Conservation (phyloP, 305 asterid species). For the Ilex paraguariensis region DNA sequence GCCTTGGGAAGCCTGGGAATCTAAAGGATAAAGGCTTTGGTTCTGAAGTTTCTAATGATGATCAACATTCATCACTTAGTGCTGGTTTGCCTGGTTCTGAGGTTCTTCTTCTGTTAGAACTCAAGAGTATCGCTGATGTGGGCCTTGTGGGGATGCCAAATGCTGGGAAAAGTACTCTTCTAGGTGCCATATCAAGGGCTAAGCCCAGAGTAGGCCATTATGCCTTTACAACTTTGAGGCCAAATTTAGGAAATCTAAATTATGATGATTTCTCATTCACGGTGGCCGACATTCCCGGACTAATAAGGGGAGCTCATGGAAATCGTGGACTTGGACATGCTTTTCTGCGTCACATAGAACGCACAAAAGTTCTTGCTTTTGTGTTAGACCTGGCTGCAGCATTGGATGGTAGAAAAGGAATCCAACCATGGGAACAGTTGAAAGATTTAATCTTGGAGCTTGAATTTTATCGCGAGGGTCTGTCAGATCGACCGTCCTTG, state of each 20-base stretch:
- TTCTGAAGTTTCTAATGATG: conserved; percentile 33
- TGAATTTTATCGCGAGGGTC: conserved; percentile 64
- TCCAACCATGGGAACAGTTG: conserved; percentile 89
- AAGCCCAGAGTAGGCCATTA: conserved; percentile 76
- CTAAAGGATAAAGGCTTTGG: conserved; percentile 23
- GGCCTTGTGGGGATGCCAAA: conserved; percentile 97
- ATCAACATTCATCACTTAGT: conserved; percentile 21
- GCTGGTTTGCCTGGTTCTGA: conserved; percentile 69
- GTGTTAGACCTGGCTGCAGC: conserved; percentile 78
- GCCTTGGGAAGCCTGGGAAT: background rate
- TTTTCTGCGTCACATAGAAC: conserved; percentile 84
- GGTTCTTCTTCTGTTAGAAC: conserved; percentile 65
- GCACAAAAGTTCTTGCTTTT: conserved; percentile 79
- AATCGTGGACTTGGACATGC: conserved; percentile 95
- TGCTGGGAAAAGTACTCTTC: conserved; percentile 96
- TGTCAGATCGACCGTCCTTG: conserved; percentile 66
- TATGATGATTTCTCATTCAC: conserved; percentile 71
- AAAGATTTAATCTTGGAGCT: conserved; percentile 69
- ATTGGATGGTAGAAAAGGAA: conserved; percentile 57
- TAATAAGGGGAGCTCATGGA: conserved; percentile 83
- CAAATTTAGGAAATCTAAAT: conserved; percentile 73
- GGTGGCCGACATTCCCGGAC: conserved; percentile 92
- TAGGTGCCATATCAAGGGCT: conserved; percentile 86
- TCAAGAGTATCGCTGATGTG: conserved; percentile 89
- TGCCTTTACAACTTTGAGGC: conserved; percentile 93